phyloP scores from a whole-genome alignment of 805 yeast species.

The Candida nonsorbophila region DNA sequence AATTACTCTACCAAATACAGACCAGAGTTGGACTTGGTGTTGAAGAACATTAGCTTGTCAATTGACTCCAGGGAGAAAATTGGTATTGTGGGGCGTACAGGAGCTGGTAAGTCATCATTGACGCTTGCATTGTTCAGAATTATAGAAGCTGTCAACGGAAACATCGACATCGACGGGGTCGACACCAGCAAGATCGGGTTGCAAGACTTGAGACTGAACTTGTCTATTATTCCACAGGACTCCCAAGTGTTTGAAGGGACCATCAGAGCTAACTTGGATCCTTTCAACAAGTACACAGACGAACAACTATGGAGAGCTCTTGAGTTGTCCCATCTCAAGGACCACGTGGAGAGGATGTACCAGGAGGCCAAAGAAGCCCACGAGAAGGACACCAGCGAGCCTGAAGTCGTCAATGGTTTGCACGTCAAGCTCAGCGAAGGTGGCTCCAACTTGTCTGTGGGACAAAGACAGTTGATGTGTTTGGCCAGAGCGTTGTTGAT shows the following conservation, averaged over 20 bases:
- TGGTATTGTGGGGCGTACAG: slow-evolving; percentile 43
- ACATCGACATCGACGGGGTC: slow-evolving; percentile 29
- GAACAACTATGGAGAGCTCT: slow-evolving; percentile 38
- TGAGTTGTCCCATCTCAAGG: slow-evolving; percentile 38
- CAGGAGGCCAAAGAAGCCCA: slow-evolving; percentile 19
- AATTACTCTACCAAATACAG: slow-evolving; percentile 39
- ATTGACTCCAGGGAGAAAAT: slow-evolving; percentile 35
- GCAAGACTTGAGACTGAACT: slow-evolving; percentile 36
- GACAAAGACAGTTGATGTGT: slow-evolving; percentile 61
- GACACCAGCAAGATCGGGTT: slow-evolving; percentile 33
- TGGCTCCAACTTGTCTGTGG: slow-evolving; percentile 45
- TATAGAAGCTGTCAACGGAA: slow-evolving; percentile 33
- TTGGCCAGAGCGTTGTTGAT: slow-evolving; percentile 72
- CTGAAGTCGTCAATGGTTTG: slow-evolving; percentile 20
- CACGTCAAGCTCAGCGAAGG: slow-evolving; percentile 39
- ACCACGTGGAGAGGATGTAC: slow-evolving; percentile 34
- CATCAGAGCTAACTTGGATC: slow-evolving; percentile 37
- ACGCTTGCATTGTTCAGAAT: slow-evolving; percentile 40
- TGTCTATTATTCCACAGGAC: slow-evolving; percentile 42
- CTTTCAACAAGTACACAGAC: slow-evolving; percentile 28
- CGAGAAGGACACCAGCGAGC: slow-evolving; percentile 9
- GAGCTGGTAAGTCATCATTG: slow-evolving; percentile 42
- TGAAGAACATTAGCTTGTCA: slow-evolving; percentile 30
- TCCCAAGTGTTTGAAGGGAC: slow-evolving; percentile 43
- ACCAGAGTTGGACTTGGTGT: slow-evolving; percentile 40